Conservation (phyloP, 2,329 filamentous ascomycete genomes). For the Claviceps purpurea region DNA sequence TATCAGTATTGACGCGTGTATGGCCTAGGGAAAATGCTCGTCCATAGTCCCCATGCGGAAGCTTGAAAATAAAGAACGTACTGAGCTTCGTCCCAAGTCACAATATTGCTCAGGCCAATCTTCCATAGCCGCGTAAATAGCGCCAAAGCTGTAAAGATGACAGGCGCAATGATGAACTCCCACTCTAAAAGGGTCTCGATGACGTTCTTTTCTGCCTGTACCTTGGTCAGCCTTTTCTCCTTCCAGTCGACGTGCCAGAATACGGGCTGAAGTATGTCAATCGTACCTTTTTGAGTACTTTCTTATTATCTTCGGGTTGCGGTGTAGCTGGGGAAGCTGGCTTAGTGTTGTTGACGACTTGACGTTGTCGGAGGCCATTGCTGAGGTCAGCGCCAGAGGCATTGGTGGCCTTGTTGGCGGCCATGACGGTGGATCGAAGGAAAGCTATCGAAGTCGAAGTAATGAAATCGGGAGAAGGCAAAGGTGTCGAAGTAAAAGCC, state of each 20-base stretch:
- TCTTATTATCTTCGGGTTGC: slow-evolving; percentile 47
- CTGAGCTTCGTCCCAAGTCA: slow-evolving; percentile 57
- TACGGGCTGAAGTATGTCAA: neutral
- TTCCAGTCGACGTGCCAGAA: neutral
- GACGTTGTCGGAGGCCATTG: slow-evolving; percentile 43
- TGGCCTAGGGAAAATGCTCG: neutral
- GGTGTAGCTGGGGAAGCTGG: slow-evolving; percentile 21
- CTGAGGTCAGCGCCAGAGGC: slow-evolving; percentile 47
- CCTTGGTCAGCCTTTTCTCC: slow-evolving; percentile 8
- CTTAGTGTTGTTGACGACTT: slow-evolving; percentile 23
- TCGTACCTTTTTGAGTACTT: slow-evolving; percentile 39
- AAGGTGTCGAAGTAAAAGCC: slow-evolving; percentile 3
- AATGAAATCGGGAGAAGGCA: neutral
- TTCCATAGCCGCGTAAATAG: slow-evolving; percentile 57
- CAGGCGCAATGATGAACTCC: slow-evolving; percentile 47
- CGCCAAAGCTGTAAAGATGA: slow-evolving; percentile 47
- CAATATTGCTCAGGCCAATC: slow-evolving; percentile 54
- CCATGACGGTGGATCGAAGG: slow-evolving; percentile 27
- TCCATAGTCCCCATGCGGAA: neutral
- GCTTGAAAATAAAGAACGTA: slow-evolving; percentile 21
- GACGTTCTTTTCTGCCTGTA: slow-evolving; percentile 33
- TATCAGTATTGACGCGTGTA: slow-evolving; percentile 5
- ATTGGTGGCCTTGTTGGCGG: slow-evolving; percentile 39
- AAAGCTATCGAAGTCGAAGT: neutral
- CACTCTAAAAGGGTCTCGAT: slow-evolving; percentile 50